phyloP scores from a whole-genome alignment of 2,329 filamentous ascomycete genomes.

The Paramyrothecium roridum region DNA sequence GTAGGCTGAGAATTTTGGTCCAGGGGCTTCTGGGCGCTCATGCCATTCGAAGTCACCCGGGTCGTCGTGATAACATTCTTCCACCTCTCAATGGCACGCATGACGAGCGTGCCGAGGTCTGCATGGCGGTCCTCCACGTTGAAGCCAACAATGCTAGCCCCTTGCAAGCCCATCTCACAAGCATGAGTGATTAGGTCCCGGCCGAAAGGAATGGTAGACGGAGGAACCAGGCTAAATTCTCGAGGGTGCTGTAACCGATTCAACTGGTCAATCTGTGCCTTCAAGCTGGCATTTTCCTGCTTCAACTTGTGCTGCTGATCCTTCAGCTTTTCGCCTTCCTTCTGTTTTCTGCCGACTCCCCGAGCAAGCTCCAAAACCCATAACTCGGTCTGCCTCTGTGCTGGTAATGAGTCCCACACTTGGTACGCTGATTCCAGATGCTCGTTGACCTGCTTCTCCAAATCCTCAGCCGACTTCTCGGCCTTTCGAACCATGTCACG shows the following conservation, averaged over 20 bases:
- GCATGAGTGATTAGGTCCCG: constrained; percentile 43
- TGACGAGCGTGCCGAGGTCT: constrained; percentile 49
- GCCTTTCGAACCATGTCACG: constrained; percentile 45
- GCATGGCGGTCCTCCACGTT: constrained; percentile 47
- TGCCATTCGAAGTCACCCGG: constrained; percentile 38
- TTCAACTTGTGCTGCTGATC: constrained; percentile 46
- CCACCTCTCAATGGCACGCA: constrained; percentile 59
- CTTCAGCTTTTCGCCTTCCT: constrained; percentile 50
- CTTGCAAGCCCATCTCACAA: constrained; percentile 34
- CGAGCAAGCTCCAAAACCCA: constrained; percentile 62
- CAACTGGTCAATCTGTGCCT: constrained; percentile 56
- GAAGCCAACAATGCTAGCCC: constrained; percentile 41
- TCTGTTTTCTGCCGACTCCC: constrained; percentile 54
- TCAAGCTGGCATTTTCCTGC: constrained; percentile 57
- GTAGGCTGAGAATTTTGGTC: constrained; percentile 27
- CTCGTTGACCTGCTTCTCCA: constrained; percentile 67
- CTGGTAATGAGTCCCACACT: constrained; percentile 68
- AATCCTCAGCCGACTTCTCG: constrained; percentile 49
- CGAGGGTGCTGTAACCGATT: constrained; percentile 57
- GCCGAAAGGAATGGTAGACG: constrained; percentile 50
- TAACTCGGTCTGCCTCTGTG: constrained; percentile 53
- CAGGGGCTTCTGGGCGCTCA: constrained; percentile 48
- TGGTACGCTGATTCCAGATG: constrained; percentile 76
- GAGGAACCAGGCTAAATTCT: constrained; percentile 53
- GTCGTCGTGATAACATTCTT: constrained; percentile 56